Evolutionary conservation across 495 filamentous ascomycete genomes (phyloP), one percentile per base, ranked within the genome.

Genomic region (Penicillium subrubescens): DNA sequence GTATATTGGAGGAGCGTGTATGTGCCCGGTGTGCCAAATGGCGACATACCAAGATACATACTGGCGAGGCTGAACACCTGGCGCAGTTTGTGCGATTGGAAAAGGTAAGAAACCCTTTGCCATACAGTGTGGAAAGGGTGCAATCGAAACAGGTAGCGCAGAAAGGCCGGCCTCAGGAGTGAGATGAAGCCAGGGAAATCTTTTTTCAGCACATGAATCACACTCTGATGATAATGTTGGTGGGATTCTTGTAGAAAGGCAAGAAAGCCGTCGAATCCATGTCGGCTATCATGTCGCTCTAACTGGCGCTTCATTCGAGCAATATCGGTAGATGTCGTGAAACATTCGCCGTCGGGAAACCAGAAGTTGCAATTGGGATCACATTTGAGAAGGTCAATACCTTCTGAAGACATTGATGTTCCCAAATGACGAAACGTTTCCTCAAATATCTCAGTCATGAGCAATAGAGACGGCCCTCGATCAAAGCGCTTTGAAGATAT

Each of bases 11-110:
- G 77, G 63, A 91, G 75, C 31, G 82, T 86, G 74, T 90, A 91
- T 19, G 89, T 91, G 1, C 84, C 87, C 8, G 88, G 88, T 0
- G 89, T 89, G 57, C 89, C 87, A 74, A 87, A 91, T 3, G 89
- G 89, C 62, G 77, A 83, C 89, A 91, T 91, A 0, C 89, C 89
- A 81, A 91, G 87, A 67, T 91, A 91, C 89, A 91, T 91, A 60
- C 86, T 89, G 34, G 84, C 87, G 68, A 91, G 90, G 17, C 87
- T 90, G 66, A 90, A 90, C 0, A 87, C 87, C 19, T 88, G 74
- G 48, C 87, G 77, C 69, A 91, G 69, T 59, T 88, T 75, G 67
- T 91, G 87, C 0, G 86, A 87, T 77, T 77, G 84, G 71, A 91
- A 90, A 68, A 89, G 90, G 59, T 76, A 81, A 12, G 81, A 71